Conservation (phyloP, 805 yeast genomes). For the Wickerhamiella sorbophila region DNA sequence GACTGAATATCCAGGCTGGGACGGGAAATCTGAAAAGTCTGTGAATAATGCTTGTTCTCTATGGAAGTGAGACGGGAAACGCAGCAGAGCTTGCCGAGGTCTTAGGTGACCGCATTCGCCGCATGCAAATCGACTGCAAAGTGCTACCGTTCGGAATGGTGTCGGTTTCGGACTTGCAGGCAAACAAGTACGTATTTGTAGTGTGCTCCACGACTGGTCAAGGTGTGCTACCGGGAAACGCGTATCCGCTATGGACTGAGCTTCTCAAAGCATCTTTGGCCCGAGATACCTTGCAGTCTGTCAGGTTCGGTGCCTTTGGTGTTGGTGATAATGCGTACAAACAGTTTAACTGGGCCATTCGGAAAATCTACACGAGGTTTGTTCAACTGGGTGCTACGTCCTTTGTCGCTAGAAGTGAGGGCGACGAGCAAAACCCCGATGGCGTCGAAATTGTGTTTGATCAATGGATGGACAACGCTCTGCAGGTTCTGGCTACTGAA, state of each 20-base stretch:
- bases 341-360: slow-evolving; percentile 73
- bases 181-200: slow-evolving; percentile 36
- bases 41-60: slow-evolving; percentile 33
- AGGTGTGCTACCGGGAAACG: slow-evolving; percentile 79
- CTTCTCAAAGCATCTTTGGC: slow-evolving; percentile 55
- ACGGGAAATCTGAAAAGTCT: not conserved
- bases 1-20: not conserved
- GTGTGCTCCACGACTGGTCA: slow-evolving; percentile 90
- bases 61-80: slow-evolving; percentile 90
- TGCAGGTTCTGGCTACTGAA: slow-evolving; percentile 24
- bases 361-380: slow-evolving; percentile 65
- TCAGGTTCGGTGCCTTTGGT: slow-evolving; percentile 64
- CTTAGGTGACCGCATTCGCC: slow-evolving; percentile 40
- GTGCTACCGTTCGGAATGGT: slow-evolving; percentile 42
- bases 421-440: slow-evolving; percentile 71
- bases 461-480: slow-evolving; percentile 50
- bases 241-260: slow-evolving; percentile 58
- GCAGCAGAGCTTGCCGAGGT: slow-evolving; percentile 70
- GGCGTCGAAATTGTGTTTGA: slow-evolving; percentile 58
- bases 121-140: slow-evolving; percentile 29
- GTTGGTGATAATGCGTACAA: slow-evolving; percentile 90
- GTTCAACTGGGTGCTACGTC: slow-evolving; percentile 71
- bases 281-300: slow-evolving; percentile 42
- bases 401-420: slow-evolving; percentile 63
- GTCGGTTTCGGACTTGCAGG: slow-evolving; percentile 26